Evolutionary conservation across 768 basidiomycete species (phyloP).

Genomic region (Mycena haematopus): DNA sequence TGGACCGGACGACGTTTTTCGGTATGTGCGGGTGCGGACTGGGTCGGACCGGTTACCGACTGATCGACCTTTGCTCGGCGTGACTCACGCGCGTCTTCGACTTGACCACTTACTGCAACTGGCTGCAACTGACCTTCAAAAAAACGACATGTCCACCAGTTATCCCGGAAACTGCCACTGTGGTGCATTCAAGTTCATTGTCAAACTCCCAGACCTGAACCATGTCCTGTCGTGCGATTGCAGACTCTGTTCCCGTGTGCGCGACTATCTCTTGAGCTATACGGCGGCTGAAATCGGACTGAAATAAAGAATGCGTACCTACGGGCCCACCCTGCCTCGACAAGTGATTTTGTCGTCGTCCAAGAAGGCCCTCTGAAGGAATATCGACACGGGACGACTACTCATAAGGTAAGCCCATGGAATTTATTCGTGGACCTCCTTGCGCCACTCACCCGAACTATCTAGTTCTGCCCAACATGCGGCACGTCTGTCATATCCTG

Average conservation of each 20-base stretch:
- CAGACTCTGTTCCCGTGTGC: slow-evolving; percentile 14
- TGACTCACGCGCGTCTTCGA: too few relatives aligned
- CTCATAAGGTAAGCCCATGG: neutral
- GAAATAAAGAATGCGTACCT: slow-evolving; percentile 6
- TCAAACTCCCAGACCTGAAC: slow-evolving; percentile 9
- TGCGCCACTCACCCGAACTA: too few relatives aligned
- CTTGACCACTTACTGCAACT: too few relatives aligned
- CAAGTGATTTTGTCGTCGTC: neutral
- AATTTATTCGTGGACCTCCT: too few relatives aligned
- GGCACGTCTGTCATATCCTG: slow-evolving; percentile 17
- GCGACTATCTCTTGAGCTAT: neutral
- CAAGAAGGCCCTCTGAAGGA: neutral
- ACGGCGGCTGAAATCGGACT: neutral
- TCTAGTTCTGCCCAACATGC: slow-evolving; percentile 19
- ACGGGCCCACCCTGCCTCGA: slow-evolving; percentile 6
- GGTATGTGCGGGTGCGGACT: too few relatives aligned
- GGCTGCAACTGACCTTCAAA: too few relatives aligned
- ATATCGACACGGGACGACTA: slow-evolving; percentile 12
- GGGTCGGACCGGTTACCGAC: too few relatives aligned
- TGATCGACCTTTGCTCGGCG: too few relatives aligned
- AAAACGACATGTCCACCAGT: neutral
- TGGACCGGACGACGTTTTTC: too few relatives aligned
- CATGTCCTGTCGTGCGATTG: slow-evolving; percentile 7
- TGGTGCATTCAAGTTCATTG: slow-evolving; percentile 20
- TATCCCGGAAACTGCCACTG: slow-evolving; percentile 22